phyloP scores from a whole-genome alignment of 257 asterid genomes.

The Nicotiana attenuata region DNA sequence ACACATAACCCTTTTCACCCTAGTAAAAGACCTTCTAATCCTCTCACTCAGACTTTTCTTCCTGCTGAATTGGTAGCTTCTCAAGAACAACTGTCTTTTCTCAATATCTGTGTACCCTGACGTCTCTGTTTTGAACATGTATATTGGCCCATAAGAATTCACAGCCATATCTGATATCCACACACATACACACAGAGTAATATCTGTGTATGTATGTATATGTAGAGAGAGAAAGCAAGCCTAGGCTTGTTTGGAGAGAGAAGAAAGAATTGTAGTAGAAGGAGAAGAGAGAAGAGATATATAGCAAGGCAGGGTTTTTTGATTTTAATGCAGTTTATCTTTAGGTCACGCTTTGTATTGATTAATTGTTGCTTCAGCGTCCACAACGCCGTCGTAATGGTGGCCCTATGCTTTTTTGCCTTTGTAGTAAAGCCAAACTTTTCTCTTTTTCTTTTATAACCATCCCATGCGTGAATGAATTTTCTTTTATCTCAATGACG shows the following conservation, averaged over 20 bases:
- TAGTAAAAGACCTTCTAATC: constrained; percentile 41
- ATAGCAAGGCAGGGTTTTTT: background rate
- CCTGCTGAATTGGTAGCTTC: constrained; percentile 81
- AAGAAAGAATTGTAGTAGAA: background rate
- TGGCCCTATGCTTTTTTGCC: too few species aligned
- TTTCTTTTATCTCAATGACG: too few species aligned
- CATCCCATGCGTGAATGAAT: too few species aligned
- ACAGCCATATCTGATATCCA: constrained; percentile 22
- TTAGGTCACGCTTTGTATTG: background rate
- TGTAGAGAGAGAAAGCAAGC: constrained; percentile 4
- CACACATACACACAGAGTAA: background rate
- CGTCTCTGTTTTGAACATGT: constrained; percentile 23
- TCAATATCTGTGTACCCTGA: constrained; percentile 42
- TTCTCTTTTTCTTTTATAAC: too few species aligned
- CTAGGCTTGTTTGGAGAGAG: background rate
- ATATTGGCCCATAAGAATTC: constrained; percentile 20
- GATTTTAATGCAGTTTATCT: background rate
- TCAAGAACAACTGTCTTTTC: constrained; percentile 69
- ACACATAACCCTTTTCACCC: constrained; percentile 40
- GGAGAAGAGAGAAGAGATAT: background rate
- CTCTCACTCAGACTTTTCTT: constrained; percentile 48
- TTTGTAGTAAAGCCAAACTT: too few species aligned
- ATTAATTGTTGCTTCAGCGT: background rate
- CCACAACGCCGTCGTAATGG: background rate
- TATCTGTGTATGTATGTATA: background rate